Evolutionary conservation across 202 grass and related monocot genomes (phyloP), one percentile per base, ranked within the genome.

Genomic region (Brachypodium distachyon): DNA sequence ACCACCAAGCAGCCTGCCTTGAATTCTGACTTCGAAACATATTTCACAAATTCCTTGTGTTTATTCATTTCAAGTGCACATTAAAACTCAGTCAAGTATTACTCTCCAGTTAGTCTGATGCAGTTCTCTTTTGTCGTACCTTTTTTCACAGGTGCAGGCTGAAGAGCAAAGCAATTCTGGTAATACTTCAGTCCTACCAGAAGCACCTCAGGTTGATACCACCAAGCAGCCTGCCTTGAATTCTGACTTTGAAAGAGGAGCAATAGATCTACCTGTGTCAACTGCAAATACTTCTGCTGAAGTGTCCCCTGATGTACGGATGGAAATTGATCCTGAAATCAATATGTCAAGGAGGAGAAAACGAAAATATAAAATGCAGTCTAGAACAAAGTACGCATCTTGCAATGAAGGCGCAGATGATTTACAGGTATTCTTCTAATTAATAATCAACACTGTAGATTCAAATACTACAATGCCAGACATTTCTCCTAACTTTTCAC

Each of bases 381-480:
- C 67, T 58, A 71, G 65, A 68, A 77, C 41, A 57, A 63, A 81
- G 53, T 53, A 69, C 70, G 47, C 65, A 46, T 32, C 62, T 67
- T 74, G 73, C 29, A 79, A 82, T 79, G 74, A 70, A 75, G 38
- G 48, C 72, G 60, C 78, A 63, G 60, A 90, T 70, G 69, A 74
- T 83, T 84, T 81, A 43, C 86, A 85, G 86, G 86, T 89, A 83
- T 33, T 58, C 4, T 64, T 27, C 52, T 57, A 52, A 31, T 61
- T 71, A 43, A 69, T 71, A 43, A 69, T 68, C 21, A 23, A 27
- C 74, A 25, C 37, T 87, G 41, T 23, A 72, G 54, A 50, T 77
- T 67, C 72, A 77, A 13, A 70, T 72, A 65, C 32, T 47, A 33
- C n/a, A 16, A 27, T 19, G 37, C 14, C 77, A 63, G 19, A 67